Evolutionary conservation across 805 yeast species (phyloP).

Genomic region (Schwanniomyces occidentalis): DNA sequence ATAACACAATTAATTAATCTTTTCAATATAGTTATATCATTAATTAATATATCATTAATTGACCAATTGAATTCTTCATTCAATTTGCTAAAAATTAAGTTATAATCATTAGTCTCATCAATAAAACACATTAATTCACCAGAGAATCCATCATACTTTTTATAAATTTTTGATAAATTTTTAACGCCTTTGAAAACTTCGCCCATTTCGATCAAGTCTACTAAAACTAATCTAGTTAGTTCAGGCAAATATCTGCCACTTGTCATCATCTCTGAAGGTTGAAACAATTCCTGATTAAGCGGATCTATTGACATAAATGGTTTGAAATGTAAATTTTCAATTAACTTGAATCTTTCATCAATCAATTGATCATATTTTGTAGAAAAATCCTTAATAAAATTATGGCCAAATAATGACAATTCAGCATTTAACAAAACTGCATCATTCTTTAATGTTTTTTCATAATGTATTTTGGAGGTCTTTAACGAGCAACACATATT

Average conservation of each 20-base stretch:
- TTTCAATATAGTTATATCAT: slow-evolving; percentile 30
- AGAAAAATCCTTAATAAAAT: slow-evolving; percentile 25
- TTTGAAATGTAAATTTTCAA: slow-evolving; percentile 16
- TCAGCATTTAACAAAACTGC: slow-evolving; percentile 49
- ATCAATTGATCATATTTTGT: slow-evolving; percentile 42
- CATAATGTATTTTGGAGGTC: slow-evolving; percentile 16
- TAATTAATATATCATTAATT: slow-evolving; percentile 13
- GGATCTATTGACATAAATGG: slow-evolving; percentile 30
- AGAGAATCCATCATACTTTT: slow-evolving; percentile 32
- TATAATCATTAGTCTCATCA: slow-evolving; percentile 26
- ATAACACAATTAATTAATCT: slow-evolving; percentile 38
- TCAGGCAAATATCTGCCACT: slow-evolving; percentile 61
- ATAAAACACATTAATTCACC: slow-evolving; percentile 45
- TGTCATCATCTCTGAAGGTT: slow-evolving; percentile 57
- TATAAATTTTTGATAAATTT: slow-evolving; percentile 8
- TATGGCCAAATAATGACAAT: slow-evolving; percentile 53
- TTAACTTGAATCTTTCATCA: slow-evolving; percentile 26
- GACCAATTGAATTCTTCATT: slow-evolving; percentile 22
- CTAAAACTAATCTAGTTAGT: slow-evolving; percentile 43
- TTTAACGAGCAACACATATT: slow-evolving; percentile 50
- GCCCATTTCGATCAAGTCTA: slow-evolving; percentile 28
- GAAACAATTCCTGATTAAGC: slow-evolving; percentile 35
- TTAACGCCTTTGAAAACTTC: slow-evolving; percentile 26
- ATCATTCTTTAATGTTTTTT: slow-evolving; percentile 15
- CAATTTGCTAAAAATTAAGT: slow-evolving; percentile 18